Evolutionary conservation across 768 basidiomycete species (phyloP).

Genomic region (Agrocybe chaxingu): DNA sequence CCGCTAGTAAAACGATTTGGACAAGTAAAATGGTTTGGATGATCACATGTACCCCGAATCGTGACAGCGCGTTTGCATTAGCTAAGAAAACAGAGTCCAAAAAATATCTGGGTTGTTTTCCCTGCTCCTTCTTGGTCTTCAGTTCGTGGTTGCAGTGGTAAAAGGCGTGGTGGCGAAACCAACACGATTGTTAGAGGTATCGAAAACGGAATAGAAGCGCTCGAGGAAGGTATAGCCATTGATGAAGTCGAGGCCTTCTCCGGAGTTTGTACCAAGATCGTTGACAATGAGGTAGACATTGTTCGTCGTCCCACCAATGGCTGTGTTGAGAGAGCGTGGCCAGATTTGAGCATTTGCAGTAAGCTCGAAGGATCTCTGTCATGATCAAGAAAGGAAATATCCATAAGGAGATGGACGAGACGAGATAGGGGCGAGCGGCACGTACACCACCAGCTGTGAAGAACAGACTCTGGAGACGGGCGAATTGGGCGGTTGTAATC

Average conservation of each 20-base stretch:
- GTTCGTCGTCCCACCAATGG: conserved; percentile 48
- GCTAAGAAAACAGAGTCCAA: too few relatives aligned
- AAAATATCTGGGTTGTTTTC: too few relatives aligned
- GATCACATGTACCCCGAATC: too few relatives aligned
- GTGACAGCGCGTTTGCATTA: too few relatives aligned
- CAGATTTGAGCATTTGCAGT: conserved; percentile 66
- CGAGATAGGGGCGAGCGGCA: not conserved
- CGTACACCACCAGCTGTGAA: conserved; percentile 50
- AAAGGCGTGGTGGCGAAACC: conserved; percentile 51
- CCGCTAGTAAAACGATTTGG: too few relatives aligned
- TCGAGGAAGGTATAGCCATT: conserved; percentile 31
- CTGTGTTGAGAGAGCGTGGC: conserved; percentile 54
- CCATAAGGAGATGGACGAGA: not conserved
- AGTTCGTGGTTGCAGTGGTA: conserved; percentile 41
- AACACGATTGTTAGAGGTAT: conserved; percentile 50
- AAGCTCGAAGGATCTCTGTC: conserved; percentile 46
- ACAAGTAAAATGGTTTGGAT: too few relatives aligned
- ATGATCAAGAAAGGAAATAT: not conserved
- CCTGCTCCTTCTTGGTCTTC: not conserved
- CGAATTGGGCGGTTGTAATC: conserved; percentile 48
- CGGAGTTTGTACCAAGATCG: conserved; percentile 45
- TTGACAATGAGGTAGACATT: conserved; percentile 52
- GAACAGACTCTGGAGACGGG: conserved; percentile 46
- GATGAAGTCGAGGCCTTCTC: conserved; percentile 61
- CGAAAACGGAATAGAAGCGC: conserved; percentile 63